Evolutionary conservation across 306 rosid species (phyloP).

Genomic region (Styphnolobium japonicum): DNA sequence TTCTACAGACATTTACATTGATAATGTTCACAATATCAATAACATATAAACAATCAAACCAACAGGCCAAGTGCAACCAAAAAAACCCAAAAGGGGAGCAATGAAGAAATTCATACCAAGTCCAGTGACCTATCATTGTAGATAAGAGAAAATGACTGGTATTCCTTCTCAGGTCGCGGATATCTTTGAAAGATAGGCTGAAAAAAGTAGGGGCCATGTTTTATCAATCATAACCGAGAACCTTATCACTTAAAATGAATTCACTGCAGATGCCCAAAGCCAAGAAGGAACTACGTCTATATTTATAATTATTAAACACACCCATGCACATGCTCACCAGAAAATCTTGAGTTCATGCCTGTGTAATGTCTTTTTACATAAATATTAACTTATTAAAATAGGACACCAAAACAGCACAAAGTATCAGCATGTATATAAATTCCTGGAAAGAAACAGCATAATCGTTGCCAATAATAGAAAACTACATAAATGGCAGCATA

Average conservation of each 20-base stretch:
- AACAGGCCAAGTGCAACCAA: conserved; percentile 13
- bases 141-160: conserved; percentile 95
- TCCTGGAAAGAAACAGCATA: conserved; percentile 19
- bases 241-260: conserved; percentile 18
- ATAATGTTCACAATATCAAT: conserved; percentile 11
- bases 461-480: not conserved
- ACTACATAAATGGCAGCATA: not conserved
- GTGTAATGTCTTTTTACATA: conserved; percentile 6
- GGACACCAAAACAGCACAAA: conserved; percentile 17
- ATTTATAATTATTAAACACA: conserved; percentile 11
- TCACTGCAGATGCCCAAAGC: conserved; percentile 27
- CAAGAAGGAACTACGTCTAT: conserved; percentile 17
- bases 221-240: conserved; percentile 44
- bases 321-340: not conserved
- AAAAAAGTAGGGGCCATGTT: conserved; percentile 33
- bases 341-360: conserved; percentile 8
- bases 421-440: conserved; percentile 10
- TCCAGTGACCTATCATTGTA: conserved; percentile 95
- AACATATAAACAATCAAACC: conserved; percentile 10
- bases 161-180: conserved; percentile 99
- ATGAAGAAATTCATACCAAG: conserved; percentile 57
- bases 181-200: conserved; percentile 99
- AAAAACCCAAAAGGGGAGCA: not conserved
- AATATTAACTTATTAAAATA: conserved; percentile 12
- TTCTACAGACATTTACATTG: conserved; percentile 10